Evolutionary conservation across 1,139 yeast genomes (phyloP).

Genomic region (Pichia sp.): DNA sequence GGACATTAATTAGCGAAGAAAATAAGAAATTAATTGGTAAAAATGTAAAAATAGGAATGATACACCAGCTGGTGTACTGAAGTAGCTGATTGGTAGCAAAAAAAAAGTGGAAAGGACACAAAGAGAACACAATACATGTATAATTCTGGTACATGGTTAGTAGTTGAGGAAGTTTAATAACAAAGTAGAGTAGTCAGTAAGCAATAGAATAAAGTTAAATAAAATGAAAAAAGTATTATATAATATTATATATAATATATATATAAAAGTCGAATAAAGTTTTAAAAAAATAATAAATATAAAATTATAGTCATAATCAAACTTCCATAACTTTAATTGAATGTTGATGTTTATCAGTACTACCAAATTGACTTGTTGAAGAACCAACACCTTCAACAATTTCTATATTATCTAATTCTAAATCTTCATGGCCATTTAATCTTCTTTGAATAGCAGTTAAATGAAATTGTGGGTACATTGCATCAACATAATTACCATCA

Average conservation of each 20-base stretch:
- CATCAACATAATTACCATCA: conserved; percentile 20
- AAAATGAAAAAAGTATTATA: no score
- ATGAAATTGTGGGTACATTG: conserved; percentile 12
- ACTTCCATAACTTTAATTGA: conserved; percentile 1
- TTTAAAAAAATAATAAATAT: neutral
- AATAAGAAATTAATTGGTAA: no score
- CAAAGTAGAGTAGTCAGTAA: no score
- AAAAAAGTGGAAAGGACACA: no score
- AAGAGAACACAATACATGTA: no score
- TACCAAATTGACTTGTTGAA: neutral
- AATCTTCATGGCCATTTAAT: conserved; percentile 4
- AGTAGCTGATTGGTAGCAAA: no score
- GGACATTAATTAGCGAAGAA: no score
- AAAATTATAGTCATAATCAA: neutral
- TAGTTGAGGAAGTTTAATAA: no score
- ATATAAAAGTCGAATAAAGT: neutral
- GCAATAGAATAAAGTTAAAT: no score
- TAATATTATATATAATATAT: neutral
- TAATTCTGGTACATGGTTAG: no score
- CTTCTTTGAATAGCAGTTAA: conserved; percentile 5
- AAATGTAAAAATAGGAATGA: no score
- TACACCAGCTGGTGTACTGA: no score
- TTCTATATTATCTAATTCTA: conserved; percentile 6
- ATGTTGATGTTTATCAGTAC: neutral
- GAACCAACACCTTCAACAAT: conserved; percentile 3